Evolutionary conservation across 202 grass and related monocot species (phyloP).

Genomic region (Panicum virgatum): DNA sequence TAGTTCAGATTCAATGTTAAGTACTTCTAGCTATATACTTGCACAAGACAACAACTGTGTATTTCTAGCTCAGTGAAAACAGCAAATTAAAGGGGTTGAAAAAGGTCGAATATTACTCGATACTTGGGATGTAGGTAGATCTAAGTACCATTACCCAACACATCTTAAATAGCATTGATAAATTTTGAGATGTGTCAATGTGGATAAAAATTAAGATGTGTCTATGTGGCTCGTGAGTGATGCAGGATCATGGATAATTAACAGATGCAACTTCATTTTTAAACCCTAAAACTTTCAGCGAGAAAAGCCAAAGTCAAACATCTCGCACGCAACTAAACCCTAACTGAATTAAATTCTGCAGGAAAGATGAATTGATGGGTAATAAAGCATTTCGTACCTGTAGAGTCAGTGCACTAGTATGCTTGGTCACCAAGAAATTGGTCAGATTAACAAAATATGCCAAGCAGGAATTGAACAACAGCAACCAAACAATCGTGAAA

Average conservation of each 20-base stretch:
- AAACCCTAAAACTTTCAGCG: slow-evolving; percentile 1
- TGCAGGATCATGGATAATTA: slow-evolving; percentile 5
- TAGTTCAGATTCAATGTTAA: not conserved
- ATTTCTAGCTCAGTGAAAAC: not conserved
- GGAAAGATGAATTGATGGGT: not conserved
- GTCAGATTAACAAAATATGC: slow-evolving; percentile 91
- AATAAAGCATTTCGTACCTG: slow-evolving; percentile 56
- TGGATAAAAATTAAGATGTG: slow-evolving; percentile 15
- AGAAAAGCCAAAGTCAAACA: slow-evolving; percentile 2
- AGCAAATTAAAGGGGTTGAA: not conserved
- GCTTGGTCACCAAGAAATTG: slow-evolving; percentile 95
- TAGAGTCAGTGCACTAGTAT: slow-evolving; percentile 84
- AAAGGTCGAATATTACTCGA: not conserved
- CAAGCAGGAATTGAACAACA: slow-evolving; percentile 87
- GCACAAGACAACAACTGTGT: not conserved
- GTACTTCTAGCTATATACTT: not conserved
- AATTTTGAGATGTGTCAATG: slow-evolving; percentile 1
- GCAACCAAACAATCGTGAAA: slow-evolving; percentile 80
- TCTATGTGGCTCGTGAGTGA: not conserved
- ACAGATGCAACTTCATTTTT: not conserved
- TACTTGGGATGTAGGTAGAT: not conserved
- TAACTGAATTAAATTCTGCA: not conserved
- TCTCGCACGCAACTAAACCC: not conserved
- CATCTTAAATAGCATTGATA: not conserved
- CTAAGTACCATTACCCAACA: not conserved